Percentiles rank a stretch among this genome's conserved stretches.
Conservation (phyloP, 2,329 filamentous ascomycete genomes). For the Colletotrichum acutatum region DNA sequence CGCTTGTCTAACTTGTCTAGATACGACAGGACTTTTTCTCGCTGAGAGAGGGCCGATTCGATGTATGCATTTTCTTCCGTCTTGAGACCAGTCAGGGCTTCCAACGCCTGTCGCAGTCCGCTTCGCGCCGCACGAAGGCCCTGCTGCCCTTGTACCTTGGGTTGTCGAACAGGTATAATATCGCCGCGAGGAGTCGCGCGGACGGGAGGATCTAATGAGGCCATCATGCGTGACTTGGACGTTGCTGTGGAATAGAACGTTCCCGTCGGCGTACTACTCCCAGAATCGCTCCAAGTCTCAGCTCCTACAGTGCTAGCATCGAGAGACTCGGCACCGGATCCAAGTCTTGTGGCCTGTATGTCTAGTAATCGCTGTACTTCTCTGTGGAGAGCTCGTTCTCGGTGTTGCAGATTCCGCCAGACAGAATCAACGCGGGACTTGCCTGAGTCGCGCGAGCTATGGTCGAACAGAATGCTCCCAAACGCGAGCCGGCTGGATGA, state of each 20-base stretch:
- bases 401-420: slow-evolving; percentile 59
- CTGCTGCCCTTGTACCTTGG: slow-evolving; percentile 58
- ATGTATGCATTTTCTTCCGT: slow-evolving; percentile 74
- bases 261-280: slow-evolving; percentile 54
- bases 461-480: slow-evolving; percentile 53
- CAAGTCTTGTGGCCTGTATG: slow-evolving; percentile 57
- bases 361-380: slow-evolving; percentile 62
- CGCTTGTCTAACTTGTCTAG: slow-evolving; percentile 65
- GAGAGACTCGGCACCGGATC: slow-evolving; percentile 45
- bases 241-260: slow-evolving; percentile 52
- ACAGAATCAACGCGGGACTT: slow-evolving; percentile 50
- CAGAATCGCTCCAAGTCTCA: slow-evolving; percentile 51
- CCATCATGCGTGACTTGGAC: slow-evolving; percentile 52
- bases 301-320: slow-evolving; percentile 37
- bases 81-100: slow-evolving; percentile 73
- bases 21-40: slow-evolving; percentile 67
- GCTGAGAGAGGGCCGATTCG: slow-evolving; percentile 64
- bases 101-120: slow-evolving; percentile 72
- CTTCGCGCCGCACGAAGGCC: slow-evolving; percentile 72
- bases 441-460: slow-evolving; percentile 38
- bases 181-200: slow-evolving; percentile 53
- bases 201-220: slow-evolving; percentile 54
- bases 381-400: slow-evolving; percentile 56
- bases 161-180: slow-evolving; percentile 72
- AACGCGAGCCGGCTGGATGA: slow-evolving; percentile 36